These are phyloP conservation scores for Ceratocystis lukuohia DNA, from an alignment of 2,329 filamentous ascomycete species.

Conservation along the genomic window DNA sequence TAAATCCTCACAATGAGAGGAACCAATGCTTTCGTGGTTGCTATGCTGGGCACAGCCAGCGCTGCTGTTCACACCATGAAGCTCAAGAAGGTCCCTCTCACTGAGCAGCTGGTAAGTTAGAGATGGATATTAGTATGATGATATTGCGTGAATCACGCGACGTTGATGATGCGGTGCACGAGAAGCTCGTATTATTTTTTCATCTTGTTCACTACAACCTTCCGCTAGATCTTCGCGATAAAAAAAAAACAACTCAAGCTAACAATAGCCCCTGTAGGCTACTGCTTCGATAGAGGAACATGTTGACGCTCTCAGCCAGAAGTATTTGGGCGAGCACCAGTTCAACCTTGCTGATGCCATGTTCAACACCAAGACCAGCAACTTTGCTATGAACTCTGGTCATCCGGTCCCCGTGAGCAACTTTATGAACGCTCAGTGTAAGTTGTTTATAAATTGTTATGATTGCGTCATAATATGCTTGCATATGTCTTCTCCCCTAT, in stretches of 20 bases:
- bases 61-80: constrained; percentile 91
- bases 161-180: not conserved
- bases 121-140: not conserved
- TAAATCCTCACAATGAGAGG: constrained; percentile 49
- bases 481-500: too few relatives aligned
- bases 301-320: constrained; percentile 73
- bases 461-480: not conserved
- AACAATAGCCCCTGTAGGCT: constrained; percentile 37
- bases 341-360: constrained; percentile 62
- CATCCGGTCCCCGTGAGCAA: constrained; percentile 87
- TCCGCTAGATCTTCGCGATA: not conserved
- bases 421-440: constrained; percentile 98
- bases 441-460: constrained; percentile 26
- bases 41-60: constrained; percentile 67
- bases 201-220: constrained; percentile 11
- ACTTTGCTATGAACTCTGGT: constrained; percentile 42
- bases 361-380: constrained; percentile 59
- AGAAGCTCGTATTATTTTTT: not conserved
- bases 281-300: constrained; percentile 68
- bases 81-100: constrained; percentile 88
- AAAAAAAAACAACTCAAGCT: constrained; percentile 12
- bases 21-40: constrained; percentile 64
- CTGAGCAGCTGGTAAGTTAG: constrained; percentile 70
- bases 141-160: constrained; percentile 5
- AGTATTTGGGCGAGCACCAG: constrained; percentile 73